These are phyloP conservation scores for Solanum ossicruentum DNA, from an alignment of 257 asterid genomes.

Conservation along the genomic window DNA sequence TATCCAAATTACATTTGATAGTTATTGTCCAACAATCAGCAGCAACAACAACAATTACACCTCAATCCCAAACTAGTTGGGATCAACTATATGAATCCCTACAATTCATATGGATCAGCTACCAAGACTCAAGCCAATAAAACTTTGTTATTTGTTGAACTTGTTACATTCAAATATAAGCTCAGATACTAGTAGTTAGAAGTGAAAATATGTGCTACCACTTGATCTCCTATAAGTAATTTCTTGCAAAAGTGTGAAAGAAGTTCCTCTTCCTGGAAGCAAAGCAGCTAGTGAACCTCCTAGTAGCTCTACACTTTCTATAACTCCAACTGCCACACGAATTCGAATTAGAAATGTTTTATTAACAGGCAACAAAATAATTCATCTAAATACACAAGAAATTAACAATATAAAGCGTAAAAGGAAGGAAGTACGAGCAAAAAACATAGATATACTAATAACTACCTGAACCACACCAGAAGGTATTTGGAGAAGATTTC, in stretches of 20 bases:
- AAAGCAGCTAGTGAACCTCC: not conserved
- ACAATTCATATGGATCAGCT: not conserved
- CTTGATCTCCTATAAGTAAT: not conserved
- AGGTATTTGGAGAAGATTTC: slow-evolving; percentile 51
- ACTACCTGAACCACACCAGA: slow-evolving; percentile 36
- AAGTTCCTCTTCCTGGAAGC: not conserved
- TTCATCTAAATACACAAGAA: not conserved
- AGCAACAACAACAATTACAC: not conserved
- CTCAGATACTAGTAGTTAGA: not conserved
- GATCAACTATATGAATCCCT: not conserved
- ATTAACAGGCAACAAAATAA: not conserved
- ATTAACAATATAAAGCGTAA: not conserved
- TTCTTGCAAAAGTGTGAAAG: not conserved
- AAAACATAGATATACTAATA: not conserved
- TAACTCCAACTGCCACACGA: not conserved
- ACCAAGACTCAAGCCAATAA: not conserved
- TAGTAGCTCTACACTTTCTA: not conserved
- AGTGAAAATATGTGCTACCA: not conserved
- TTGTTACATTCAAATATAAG: not conserved
- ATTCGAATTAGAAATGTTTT: not conserved
- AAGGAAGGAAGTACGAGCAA: not conserved
- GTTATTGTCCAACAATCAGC: not conserved
- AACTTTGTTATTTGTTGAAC: not conserved
- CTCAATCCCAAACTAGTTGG: not conserved
- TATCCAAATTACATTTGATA: not conserved